Base-by-base conservation (phyloP, 352 stramenopile genomes). In the Globisporangium canariense region DNA sequence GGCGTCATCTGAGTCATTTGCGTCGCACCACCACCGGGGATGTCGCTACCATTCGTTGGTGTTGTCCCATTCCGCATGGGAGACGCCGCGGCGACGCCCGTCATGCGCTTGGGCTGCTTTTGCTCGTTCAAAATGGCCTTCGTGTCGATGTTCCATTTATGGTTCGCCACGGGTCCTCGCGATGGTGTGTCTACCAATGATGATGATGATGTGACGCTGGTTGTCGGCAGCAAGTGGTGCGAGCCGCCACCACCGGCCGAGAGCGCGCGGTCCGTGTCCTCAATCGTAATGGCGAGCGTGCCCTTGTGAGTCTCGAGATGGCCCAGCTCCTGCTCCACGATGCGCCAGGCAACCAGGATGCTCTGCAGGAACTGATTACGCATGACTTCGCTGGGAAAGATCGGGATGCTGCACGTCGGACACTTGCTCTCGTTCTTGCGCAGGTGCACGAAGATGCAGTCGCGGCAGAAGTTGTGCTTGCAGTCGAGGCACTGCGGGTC, bases 401-500 rank as follows among this genome's bases (percentile, higher is more conserved):
- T 91, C 20, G 87, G 87, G 61, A 95, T 75, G 11, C 77, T 75
- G 60, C 87, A 95, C 41, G 71, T 79, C 2, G 87, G 85, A 69
- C 87, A 95, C 45, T 77, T 68, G 40, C 73, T 81, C 55, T 88
- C 71, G 58, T 78, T 76, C 54, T 77, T 82, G 47, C 71, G 72
- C 46, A 95, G 60, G 49, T 93, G 81, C 36, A 75, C 57, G 28
- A 87, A 74, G 57, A 94, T 93, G 70, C 85, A 95, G 22, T 73
- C 63, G 68, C 74, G 81, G 57, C 87, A 95, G 57, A 94, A 95
- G 60, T 95, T 95, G 80, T 95, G 87, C 60, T 95, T 93, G 69
- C 87, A 95, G 70, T 89, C 82, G 58, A 95, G 77, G 58, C 85
- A 92, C 40, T 95, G 87, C 51, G 87, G 83, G 65, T 95, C 87